Evolutionary conservation across 2,329 filamentous ascomycete genomes (phyloP).

Genomic region (Diplodia corticola): DNA sequence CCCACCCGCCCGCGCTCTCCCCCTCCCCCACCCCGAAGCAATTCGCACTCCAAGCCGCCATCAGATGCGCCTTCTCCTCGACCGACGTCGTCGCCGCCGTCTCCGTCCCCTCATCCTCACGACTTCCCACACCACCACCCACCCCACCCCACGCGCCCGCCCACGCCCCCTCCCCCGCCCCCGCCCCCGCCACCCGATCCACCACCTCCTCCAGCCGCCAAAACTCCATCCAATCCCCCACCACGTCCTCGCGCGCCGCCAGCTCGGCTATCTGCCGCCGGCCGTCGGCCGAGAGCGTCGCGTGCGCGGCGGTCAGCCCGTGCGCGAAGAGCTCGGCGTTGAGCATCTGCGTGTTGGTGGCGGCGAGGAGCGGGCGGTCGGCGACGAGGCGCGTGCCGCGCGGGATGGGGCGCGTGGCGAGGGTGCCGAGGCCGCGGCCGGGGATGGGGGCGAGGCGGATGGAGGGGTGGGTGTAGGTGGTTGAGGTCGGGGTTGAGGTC

Average conservation of each 20-base stretch:
- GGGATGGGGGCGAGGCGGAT: slow-evolving; percentile 33
- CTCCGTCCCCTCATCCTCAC: not conserved
- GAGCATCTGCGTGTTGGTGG: not conserved
- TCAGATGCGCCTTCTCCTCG: not conserved
- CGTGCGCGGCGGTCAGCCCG: not conserved
- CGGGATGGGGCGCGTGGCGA: slow-evolving; percentile 39
- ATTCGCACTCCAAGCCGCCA: not conserved
- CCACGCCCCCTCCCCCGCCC: not conserved
- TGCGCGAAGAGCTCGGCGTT: not conserved
- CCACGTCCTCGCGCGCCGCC: not conserved
- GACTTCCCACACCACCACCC: too few relatives aligned
- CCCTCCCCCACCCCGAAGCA: not conserved
- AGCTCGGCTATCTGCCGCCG: not conserved
- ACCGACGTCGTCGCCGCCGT: not conserved
- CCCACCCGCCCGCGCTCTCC: not conserved
- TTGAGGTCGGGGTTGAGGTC: too few relatives aligned
- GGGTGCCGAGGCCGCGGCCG: slow-evolving; percentile 46
- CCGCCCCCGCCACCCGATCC: not conserved
- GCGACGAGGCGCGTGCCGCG: slow-evolving; percentile 43
- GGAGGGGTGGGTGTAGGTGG: not conserved
- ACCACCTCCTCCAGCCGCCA: not conserved
- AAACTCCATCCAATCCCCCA: not conserved
- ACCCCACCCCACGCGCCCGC: too few relatives aligned
- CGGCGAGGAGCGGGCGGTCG: slow-evolving; percentile 41
- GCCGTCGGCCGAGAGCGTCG: not conserved